A percentile compares a stretch with the other conserved stretches of the same genome.
Conservation (phyloP, 257 asterid species). For the Prunella vulgaris region DNA sequence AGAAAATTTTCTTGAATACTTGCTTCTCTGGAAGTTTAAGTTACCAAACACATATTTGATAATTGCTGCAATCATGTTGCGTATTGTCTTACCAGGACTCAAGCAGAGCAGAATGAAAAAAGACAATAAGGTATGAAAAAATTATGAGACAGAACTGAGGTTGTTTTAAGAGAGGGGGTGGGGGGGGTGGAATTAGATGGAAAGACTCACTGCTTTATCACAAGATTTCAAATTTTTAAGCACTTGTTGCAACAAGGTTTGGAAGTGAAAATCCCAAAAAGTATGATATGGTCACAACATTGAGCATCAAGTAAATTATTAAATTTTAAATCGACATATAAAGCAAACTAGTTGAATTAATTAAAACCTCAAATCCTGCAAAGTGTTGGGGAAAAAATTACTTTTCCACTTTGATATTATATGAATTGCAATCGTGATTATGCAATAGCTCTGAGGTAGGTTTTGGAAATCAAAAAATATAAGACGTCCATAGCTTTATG, state of each 20-base stretch:
- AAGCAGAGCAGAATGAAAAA: neutral
- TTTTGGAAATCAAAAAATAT: neutral
- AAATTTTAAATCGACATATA: neutral
- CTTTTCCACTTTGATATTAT: neutral
- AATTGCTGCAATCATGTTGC: slow-evolving; percentile 5
- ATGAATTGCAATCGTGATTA: neutral
- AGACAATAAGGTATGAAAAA: neutral
- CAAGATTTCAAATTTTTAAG: too few species aligned
- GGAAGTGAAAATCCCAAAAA: too few species aligned
- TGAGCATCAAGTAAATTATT: neutral
- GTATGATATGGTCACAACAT: too few species aligned
- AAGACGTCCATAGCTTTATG: neutral
- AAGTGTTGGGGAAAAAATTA: neutral
- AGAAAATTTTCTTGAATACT: slow-evolving; percentile 12
- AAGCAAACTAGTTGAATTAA: neutral
- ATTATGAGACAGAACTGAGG: neutral
- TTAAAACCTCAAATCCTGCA: neutral
- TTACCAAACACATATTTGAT: neutral
- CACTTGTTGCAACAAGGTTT: too few species aligned
- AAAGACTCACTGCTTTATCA: too few species aligned
- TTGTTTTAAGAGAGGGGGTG: too few species aligned
- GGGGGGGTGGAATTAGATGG: too few species aligned
- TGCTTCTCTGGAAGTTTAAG: neutral
- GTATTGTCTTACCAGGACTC: neutral
- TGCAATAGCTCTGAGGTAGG: neutral